phyloP scores from a whole-genome alignment of 1,284 basidiomycete genomes.

The Cryptococcus sp. region DNA sequence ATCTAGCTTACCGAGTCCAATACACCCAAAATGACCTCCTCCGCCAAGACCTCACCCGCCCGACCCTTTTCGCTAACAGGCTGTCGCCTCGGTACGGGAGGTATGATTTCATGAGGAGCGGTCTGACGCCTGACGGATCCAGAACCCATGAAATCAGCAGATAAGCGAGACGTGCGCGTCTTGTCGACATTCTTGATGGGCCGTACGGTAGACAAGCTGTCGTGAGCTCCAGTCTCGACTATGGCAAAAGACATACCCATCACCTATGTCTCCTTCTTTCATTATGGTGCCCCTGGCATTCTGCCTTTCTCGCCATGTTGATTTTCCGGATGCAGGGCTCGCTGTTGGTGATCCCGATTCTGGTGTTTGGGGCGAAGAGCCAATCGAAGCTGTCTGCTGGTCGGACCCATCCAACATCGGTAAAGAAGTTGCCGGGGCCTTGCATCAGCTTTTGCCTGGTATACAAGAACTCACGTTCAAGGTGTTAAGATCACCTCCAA shows the following conservation, averaged over 20 bases:
- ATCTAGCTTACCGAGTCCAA: conserved; percentile 59
- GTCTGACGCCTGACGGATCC: conserved; percentile 19
- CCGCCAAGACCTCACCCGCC: conserved; percentile 67
- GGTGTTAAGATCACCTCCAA: conserved; percentile 4
- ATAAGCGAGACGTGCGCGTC: conserved; percentile 67
- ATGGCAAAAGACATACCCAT: conserved; percentile 50
- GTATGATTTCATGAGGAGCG: neutral
- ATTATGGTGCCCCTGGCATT: conserved; percentile 68
- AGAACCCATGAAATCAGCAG: conserved; percentile 70
- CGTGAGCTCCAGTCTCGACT: conserved; percentile 12
- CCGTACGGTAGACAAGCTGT: conserved; percentile 71
- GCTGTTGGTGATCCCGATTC: neutral
- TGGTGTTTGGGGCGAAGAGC: conserved; percentile 26
- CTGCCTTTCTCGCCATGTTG: conserved; percentile 60
- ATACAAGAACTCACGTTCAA: conserved; percentile 2
- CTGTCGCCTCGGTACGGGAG: neutral
- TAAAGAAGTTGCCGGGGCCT: conserved; percentile 29
- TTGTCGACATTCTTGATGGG: conserved; percentile 88
- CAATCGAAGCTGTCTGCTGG: conserved; percentile 10
- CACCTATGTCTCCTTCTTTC: conserved; percentile 73
- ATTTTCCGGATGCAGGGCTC: conserved; percentile 16
- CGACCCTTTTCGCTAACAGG: conserved; percentile 56
- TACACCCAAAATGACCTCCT: conserved; percentile 74
- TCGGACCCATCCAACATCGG: conserved; percentile 24
- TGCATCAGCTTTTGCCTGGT: neutral